Conservation (phyloP, 176 grass and related monocot species). For the Oryza nivara region DNA sequence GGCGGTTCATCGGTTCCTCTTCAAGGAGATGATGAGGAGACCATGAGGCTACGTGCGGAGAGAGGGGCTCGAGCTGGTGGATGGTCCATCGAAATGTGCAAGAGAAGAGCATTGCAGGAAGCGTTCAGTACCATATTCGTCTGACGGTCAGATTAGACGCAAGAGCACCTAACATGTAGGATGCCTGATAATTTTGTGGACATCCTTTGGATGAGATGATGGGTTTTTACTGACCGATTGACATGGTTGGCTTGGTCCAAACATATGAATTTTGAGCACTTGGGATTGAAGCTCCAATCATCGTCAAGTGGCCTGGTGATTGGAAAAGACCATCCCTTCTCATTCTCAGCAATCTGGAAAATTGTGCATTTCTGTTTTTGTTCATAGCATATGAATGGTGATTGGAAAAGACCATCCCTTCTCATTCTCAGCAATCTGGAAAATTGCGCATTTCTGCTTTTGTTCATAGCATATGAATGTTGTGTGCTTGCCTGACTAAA, state of each 20-base stretch:
- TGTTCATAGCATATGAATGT: neutral
- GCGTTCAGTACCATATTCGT: conserved; percentile 80
- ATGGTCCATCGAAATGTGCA: conserved; percentile 78
- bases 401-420: conserved; percentile 3
- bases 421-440: conserved; percentile 10
- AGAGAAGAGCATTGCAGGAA: conserved; percentile 82
- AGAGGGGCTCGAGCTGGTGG: conserved; percentile 77
- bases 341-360: conserved; percentile 30
- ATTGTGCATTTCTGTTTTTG: conserved; percentile 21
- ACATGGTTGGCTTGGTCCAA: neutral
- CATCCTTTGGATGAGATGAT: neutral
- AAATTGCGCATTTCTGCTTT: conserved; percentile 22
- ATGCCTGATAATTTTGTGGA: neutral
- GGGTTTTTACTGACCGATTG: neutral
- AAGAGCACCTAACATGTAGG: neutral
- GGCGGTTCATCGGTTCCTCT: conserved; percentile 49
- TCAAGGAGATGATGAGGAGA: conserved; percentile 76
- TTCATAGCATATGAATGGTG: neutral
- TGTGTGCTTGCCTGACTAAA: neutral
- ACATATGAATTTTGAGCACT: neutral
- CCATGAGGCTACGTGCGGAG: conserved; percentile 56
- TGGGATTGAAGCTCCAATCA: neutral
- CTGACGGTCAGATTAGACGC: conserved; percentile 36
- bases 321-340: conserved; percentile 2
- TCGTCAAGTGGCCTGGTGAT: neutral